Evolutionary conservation across 1,284 basidiomycete species (phyloP), one percentile per base, ranked within the genome.

Genomic region (Leccinum subrobustum): DNA sequence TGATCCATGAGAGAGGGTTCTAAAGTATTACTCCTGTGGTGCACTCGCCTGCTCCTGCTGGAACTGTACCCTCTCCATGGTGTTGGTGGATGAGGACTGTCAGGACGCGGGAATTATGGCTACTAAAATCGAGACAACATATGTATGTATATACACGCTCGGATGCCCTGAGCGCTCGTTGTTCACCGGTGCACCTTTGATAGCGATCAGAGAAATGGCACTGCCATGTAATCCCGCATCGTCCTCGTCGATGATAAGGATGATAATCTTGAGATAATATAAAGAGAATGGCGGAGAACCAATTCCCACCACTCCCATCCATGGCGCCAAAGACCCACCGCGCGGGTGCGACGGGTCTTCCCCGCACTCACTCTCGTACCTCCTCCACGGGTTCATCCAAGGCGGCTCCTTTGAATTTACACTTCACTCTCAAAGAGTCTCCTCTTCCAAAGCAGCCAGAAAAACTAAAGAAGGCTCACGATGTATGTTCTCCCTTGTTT

Each of bases 21-120:
- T 53, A 51, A 39, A 6, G 48, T 44, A 8, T 29, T 31, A 51
- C 11, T 9, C 1, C 4, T 47, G 18, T 33, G 4, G 6, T 52
- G 44, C 16, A 66, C 77, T 58, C 61, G 81, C 87, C 80, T 94
- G 89, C 87, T 97, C 95, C 74, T 96, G 92, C 78, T 96, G 89
- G 70, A 92, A 96, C 68, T 96, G 92, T 0, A 97, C 95, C 65
- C 94, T 86, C 82, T 97, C 94, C 94, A 96, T 96, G 55, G 44
- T 76, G 59, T 31, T 16, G 31, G 1, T 6, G 12, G 23, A 20
- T 6, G 27, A 8, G 7, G 7, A 27, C 7, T 27, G 27, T 27
- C 27, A 27, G 27, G 27, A 27, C 27, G 20, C 44, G 20, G 44
- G 44, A 47, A 47, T 47, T 37, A 27, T 27, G 35, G 16, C 14